These are phyloP conservation scores for Tillandsia fasciculata DNA, from an alignment of 176 grass and related monocot species.

Conservation along the genomic window DNA sequence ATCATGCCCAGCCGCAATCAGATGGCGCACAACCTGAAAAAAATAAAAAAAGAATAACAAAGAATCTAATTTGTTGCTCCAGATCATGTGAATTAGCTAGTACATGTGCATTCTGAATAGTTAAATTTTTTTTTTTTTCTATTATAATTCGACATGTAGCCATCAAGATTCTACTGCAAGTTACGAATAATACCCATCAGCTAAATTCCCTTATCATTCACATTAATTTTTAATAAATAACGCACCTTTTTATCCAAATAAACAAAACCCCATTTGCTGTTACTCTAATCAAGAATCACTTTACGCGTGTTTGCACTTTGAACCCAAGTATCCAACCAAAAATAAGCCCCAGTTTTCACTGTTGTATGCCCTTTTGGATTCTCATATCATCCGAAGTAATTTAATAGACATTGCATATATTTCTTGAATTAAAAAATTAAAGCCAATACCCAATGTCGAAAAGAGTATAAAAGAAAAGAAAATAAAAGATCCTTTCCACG, in stretches of 20 bases:
- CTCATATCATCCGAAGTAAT: too few relatives aligned
- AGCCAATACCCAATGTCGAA: too few relatives aligned
- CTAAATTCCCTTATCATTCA: too few relatives aligned
- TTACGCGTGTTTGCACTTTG: not conserved
- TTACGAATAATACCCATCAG: too few relatives aligned
- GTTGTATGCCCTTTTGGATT: too few relatives aligned
- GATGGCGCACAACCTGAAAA: slow-evolving; percentile 81
- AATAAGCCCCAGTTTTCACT: not conserved
- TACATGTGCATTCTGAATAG: not conserved
- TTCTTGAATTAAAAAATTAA: too few relatives aligned
- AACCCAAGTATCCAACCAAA: not conserved
- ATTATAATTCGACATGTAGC: not conserved
- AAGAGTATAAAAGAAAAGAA: too few relatives aligned
- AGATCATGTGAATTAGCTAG: not conserved
- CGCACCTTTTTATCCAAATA: too few relatives aligned
- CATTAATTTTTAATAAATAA: too few relatives aligned
- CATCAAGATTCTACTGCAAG: not conserved
- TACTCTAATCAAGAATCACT: not conserved
- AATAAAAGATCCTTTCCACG: too few relatives aligned
- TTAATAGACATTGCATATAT: too few relatives aligned
- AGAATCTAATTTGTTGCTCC: not conserved
- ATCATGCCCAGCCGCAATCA: slow-evolving; percentile 70
- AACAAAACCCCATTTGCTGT: too few relatives aligned
- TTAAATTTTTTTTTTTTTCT: not conserved
- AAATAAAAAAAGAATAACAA: not conserved